Conservation (phyloP, 2,329 filamentous ascomycete genomes). For the Fusarium sambucinum region DNA sequence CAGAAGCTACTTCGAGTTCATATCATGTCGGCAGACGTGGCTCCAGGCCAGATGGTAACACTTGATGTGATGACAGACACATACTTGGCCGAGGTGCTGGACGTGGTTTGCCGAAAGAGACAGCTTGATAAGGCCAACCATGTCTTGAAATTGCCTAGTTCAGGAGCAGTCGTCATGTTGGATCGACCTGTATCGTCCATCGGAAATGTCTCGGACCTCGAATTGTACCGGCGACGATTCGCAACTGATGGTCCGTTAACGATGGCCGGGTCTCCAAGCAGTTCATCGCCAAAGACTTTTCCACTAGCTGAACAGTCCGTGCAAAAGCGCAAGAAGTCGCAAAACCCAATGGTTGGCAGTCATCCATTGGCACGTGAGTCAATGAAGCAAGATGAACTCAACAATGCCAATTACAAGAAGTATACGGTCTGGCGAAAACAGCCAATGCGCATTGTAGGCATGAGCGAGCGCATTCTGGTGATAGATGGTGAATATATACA, state of each 20-base stretch:
- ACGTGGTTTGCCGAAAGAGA: conserved; percentile 80
- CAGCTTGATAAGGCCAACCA: conserved; percentile 83
- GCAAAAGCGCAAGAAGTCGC: conserved; percentile 63
- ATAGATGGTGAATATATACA: conserved; percentile 90
- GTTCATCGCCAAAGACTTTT: conserved; percentile 75
- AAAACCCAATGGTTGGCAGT: conserved; percentile 64
- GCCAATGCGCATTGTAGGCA: conserved; percentile 81
- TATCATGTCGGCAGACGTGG: conserved; percentile 75
- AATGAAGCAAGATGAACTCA: conserved; percentile 69
- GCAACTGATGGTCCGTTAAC: conserved; percentile 78
- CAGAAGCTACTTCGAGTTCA: conserved; percentile 79
- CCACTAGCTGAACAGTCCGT: conserved; percentile 60
- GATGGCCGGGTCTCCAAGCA: conserved; percentile 75
- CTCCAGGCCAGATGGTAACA: conserved; percentile 79
- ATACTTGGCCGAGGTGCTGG: conserved; percentile 84
- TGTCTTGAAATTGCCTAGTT: conserved; percentile 81
- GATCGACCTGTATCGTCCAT: conserved; percentile 85
- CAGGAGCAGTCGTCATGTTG: conserved; percentile 78
- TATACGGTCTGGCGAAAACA: conserved; percentile 87
- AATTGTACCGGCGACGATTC: conserved; percentile 80
- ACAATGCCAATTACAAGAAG: conserved; percentile 74
- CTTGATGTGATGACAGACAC: conserved; percentile 84
- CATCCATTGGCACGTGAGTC: conserved; percentile 77
- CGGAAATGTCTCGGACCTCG: conserved; percentile 79
- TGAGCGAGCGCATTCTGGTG: conserved; percentile 80